Percentiles rank a stretch among this genome's conserved stretches.
phyloP scores from a whole-genome alignment of 106 monocot species.

The Phalaenopsis equestris region DNA sequence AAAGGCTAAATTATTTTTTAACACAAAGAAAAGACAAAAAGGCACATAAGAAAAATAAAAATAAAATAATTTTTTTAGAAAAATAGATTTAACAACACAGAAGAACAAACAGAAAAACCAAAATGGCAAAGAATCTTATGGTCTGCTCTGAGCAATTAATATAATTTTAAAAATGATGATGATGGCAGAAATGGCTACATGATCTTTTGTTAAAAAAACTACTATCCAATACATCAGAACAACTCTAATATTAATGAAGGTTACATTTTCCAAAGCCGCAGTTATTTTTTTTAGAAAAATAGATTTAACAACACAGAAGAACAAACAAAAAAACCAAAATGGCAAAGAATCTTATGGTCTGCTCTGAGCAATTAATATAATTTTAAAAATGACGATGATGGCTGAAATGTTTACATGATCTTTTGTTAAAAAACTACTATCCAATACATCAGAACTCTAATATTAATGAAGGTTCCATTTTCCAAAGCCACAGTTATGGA shows the following conservation, averaged over 20 bases:
- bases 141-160: neutral
- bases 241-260: no score
- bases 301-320: neutral
- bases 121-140: neutral
- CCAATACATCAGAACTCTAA: no score
- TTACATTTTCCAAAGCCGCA: no score
- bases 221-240: no score
- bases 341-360: neutral
- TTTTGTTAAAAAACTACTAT: no score
- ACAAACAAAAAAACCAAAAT: neutral
- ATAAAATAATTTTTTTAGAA: neutral
- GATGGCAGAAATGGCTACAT: neutral
- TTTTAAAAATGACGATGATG: neutral
- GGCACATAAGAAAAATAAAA: neutral
- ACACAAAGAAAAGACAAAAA: neutral
- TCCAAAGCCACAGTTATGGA: no score
- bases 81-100: neutral
- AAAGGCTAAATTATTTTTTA: neutral
- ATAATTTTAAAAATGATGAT: neutral
- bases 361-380: neutral
- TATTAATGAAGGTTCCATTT: no score
- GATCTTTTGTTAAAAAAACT: no score
- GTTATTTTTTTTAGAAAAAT: neutral
- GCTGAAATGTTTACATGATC: no score
- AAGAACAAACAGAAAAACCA: neutral